phyloP scores from a whole-genome alignment of 805 yeast species.

The Wickerhamiella alocasiicola region DNA sequence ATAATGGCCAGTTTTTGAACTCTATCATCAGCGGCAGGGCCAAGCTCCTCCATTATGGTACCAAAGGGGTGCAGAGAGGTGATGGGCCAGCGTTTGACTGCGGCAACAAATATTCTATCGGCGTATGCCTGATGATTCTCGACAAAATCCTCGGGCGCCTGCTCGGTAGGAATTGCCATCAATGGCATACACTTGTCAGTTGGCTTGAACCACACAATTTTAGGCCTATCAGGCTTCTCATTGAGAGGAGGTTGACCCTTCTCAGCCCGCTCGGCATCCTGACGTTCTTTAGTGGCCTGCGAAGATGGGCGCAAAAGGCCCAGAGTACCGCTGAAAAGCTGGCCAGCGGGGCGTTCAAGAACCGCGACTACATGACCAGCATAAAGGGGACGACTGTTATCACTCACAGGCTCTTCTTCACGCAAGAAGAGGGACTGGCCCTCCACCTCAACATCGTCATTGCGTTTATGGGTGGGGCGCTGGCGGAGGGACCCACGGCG shows the following conservation, averaged over 20 bases:
- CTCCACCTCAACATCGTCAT: constrained; percentile 97
- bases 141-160: constrained; percentile 91
- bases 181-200: constrained; percentile 95
- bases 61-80: constrained; percentile 98
- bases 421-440: constrained; percentile 85
- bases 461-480: constrained; percentile 93
- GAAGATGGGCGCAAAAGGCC: constrained; percentile 93
- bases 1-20: constrained; percentile 82
- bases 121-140: constrained; percentile 79
- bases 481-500: constrained; percentile 88
- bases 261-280: constrained; percentile 27
- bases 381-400: constrained; percentile 82
- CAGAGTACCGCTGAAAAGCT: constrained; percentile 84
- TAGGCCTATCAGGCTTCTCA: constrained; percentile 44
- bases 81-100: constrained; percentile 98
- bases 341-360: constrained; percentile 94
- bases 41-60: constrained; percentile 75
- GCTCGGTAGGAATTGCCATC: constrained; percentile 97
- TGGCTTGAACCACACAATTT: constrained; percentile 98
- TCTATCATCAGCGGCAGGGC: constrained; percentile 59
- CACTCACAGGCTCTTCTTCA: constrained; percentile 92
- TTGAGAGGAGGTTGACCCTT: constrained; percentile 21
- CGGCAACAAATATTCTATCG: constrained; percentile 77
- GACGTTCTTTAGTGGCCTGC: constrained; percentile 71
- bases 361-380: constrained; percentile 99